Percentiles rank a stretch among this genome's conserved stretches.
These are phyloP conservation scores for Inga laurina DNA, from an alignment of 306 rosid species.

Conservation along the genomic window DNA sequence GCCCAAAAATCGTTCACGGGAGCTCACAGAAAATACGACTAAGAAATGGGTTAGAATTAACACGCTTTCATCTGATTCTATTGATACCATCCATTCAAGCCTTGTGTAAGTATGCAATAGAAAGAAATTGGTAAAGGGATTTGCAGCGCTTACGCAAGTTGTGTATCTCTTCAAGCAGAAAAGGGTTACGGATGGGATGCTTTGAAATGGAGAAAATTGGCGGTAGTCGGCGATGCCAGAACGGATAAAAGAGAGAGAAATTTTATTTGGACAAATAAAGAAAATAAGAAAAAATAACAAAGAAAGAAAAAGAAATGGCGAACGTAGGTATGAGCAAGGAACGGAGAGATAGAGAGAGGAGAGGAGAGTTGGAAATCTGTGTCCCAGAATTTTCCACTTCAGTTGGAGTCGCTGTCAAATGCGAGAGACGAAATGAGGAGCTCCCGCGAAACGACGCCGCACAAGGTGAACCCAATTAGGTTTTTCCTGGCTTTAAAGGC, in stretches of 20 bases:
- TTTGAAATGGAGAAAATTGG: constrained; percentile 16
- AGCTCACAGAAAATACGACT: constrained; percentile 18
- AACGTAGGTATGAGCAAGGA: not conserved
- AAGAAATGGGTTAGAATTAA: not conserved
- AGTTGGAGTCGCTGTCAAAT: not conserved
- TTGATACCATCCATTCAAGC: not conserved
- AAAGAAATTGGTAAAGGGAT: not conserved
- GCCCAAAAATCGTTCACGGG: constrained; percentile 25
- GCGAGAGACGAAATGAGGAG: not conserved
- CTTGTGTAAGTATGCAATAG: not conserved
- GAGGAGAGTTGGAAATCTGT: not conserved
- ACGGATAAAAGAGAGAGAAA: constrained; percentile 8
- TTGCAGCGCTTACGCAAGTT: not conserved
- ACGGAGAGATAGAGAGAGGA: not conserved
- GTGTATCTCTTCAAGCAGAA: not conserved
- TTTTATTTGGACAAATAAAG: not conserved
- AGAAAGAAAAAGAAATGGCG: not conserved
- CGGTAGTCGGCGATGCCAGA: constrained; percentile 11
- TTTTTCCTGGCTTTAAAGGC: not conserved
- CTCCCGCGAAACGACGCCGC: not conserved
- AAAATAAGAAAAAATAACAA: not conserved
- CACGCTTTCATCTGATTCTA: not conserved
- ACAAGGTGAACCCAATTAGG: not conserved
- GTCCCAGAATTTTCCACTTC: constrained; percentile 11
- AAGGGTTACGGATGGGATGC: not conserved